Evolutionary conservation across 176 grass and related monocot species (phyloP), one percentile per base, ranked within the genome.

Genomic region (Triticum timopheevii): DNA sequence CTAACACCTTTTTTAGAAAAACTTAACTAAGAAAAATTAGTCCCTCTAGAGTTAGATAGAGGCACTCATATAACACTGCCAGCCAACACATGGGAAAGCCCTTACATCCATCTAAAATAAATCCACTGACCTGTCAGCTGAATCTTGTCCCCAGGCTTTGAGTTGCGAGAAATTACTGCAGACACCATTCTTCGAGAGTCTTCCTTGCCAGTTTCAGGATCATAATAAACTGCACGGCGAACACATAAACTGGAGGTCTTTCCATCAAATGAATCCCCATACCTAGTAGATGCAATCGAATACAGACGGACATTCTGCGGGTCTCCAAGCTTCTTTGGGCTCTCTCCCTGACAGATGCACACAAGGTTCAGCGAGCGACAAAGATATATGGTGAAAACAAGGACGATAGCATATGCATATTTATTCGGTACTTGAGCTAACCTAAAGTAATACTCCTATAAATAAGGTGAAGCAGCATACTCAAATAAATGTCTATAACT

Each of bases 291-390:
- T 47, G 95, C 93, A 82, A 95, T 92, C 72, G 89, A 97, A 86
- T 97, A 97, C 79, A 97, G 90, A 44, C 89, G 76, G 28, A 95
- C 92, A 93, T 91, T 97, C 11, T 97, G 80, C 13, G 92, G 92
- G 8, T 81, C 73, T 97, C 8, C 8, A 9, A 1, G 39, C 7
- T 31, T 40, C 39, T 40, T 40, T 40, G 39, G 39, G 39, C 10
- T 97, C 73, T 93, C 95, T 66, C 95, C 90, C 89, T 97, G 76
- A 70, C 79, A 82, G 66, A 75, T 79, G 42, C 39, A 8, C 39
- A 62, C 62, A 88, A n/a, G 52, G 56, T 2, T 42, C 6, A 10
- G 8, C 39, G 8, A 40, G 39, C 1, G 65, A 13, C 10, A 5
- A 44, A 72, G 34, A 80, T 59, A 9, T 63, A 74, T 0, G 36